Percentiles rank a stretch among this genome's conserved stretches.
Evolutionary conservation across 345 rosid genomes (phyloP).

Genomic region (Excoecaria agallocha): DNA sequence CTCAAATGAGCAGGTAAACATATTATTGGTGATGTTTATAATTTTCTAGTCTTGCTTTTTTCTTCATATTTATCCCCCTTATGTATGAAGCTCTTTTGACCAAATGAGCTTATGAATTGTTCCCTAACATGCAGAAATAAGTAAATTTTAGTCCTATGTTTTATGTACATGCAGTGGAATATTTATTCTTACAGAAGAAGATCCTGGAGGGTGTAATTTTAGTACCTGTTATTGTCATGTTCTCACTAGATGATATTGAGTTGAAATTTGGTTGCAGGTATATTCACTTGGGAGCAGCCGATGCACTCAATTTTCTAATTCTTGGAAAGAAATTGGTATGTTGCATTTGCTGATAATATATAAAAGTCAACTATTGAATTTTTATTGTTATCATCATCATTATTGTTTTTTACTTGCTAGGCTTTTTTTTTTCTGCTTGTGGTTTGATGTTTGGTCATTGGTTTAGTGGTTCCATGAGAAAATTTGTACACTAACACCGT

Average conservation of each 20-base stretch:
- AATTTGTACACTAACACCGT: background rate
- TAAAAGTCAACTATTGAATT: slow-evolving; percentile 9
- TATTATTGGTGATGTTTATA: background rate
- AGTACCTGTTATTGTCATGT: background rate
- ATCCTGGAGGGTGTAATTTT: background rate
- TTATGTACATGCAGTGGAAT: background rate
- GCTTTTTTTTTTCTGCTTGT: background rate
- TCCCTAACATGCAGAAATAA: background rate
- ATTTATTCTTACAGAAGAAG: background rate
- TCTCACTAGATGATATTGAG: background rate
- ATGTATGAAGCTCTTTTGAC: background rate
- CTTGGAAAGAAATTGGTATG: slow-evolving; percentile 69
- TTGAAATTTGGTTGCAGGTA: slow-evolving; percentile 37
- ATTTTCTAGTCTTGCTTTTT: background rate
- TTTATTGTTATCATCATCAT: too few relatives aligned
- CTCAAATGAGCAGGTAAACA: background rate
- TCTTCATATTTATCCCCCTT: background rate
- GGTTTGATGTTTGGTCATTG: background rate
- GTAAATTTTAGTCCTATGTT: background rate
- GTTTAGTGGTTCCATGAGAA: background rate
- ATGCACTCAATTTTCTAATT: slow-evolving; percentile 48
- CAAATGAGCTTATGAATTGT: background rate
- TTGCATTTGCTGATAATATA: slow-evolving; percentile 7
- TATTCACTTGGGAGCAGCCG: slow-evolving; percentile 71
- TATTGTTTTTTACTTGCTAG: background rate